Base-by-base conservation (phyloP, 73 alveolate species). In the Breviolum minutum region DNA sequence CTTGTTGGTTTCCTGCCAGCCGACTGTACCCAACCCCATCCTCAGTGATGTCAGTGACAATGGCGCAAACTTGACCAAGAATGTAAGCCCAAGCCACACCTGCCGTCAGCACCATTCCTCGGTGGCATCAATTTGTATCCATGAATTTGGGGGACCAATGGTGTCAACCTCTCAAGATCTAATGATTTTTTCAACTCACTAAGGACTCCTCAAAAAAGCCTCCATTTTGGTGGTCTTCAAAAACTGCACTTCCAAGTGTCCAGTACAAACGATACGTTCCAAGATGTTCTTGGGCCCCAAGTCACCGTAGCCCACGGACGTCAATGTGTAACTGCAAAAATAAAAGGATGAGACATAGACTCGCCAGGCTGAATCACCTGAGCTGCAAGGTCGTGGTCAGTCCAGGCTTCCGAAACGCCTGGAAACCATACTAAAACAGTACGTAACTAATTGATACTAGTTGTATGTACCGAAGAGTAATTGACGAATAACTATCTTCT, bases 61-160 rank as follows among this genome's bases (percentile, higher is more conserved):
- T 90, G n/a, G 97, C 74, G 22, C 97, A 90, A 20, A 90, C 97
- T 17, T 90, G 88, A 64, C 97, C 97, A 19, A 90, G 24, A 32
- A 90, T 81, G 97, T 90, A 90, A 27, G 97, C 97, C 97, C 97
- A 90, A 48, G 74, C 70, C 61, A 90, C 62, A 7, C 97, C 97
- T 4, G 97, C 61, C 10, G 64, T 66, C 61, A 87, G 79, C 66
- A 87, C 95, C 64, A 87, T 87, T 60, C 94, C 94, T 80, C 54
- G 8, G 82, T 40, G 24, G 81, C 26, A 7, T 40, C 54, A 12
- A 71, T 71, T 20, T 71, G n/a, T n/a, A n/a, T n/a, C n/a, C n/a
- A n/a, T n/a, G 81, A 16, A 71, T 71, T 22, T 6, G 4, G 13
- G 30, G 1, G 17, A 76, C 26, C 32, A 8, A 19, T 26, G 2